Base-by-base conservation (phyloP, 345 rosid species). In the Brassica carinata region DNA sequence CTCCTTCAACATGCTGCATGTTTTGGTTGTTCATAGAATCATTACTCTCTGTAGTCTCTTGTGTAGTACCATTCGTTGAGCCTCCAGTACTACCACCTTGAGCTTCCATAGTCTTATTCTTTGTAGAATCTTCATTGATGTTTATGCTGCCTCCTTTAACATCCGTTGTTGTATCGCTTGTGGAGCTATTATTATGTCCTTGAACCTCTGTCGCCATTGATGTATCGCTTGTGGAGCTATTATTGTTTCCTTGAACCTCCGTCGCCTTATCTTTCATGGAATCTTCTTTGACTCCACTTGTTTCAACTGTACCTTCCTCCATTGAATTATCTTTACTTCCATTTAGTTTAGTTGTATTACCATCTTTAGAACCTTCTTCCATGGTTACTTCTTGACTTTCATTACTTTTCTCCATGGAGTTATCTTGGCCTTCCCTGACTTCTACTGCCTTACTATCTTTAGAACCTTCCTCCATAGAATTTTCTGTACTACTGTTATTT, bases 41-140 rank as follows among this genome's bases (percentile, higher is more conserved):
- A 36, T 26, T n/a, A 5, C 1, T 73, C 15, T 67, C 68, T 19
- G 51, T 57, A 53, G 4, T 36, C 40, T 72, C 71, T 14, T 15
- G 72, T 55, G 9, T 57, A 64, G 10, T 13, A 19, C 33, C 72
- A 64, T 45, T 77, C 1, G 11, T 48, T 77, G 71, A 64, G 4
- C 64, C 76, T n/a, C 61, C 76, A 53, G 0, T 63, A 48, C 36
- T 13, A 13, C 8, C 31, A 51, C 40, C 72, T 33, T 71, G 75
- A 64, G 59, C 67, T 57, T 78, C 70, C 30, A 10, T 0, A n/a
- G 81, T 78, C 14, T 33, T 23, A n/a, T 71, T 48, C 18, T 8
- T 53, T 43, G 51, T 10, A 43, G 51, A 43, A 43, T 43, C 51
- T 43, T 43, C 14, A 14, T 14, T 48, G 57, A 13, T 53, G 59